Base-by-base conservation (phyloP, 345 rosid species). In the Euphorbia pulcherrima region DNA sequence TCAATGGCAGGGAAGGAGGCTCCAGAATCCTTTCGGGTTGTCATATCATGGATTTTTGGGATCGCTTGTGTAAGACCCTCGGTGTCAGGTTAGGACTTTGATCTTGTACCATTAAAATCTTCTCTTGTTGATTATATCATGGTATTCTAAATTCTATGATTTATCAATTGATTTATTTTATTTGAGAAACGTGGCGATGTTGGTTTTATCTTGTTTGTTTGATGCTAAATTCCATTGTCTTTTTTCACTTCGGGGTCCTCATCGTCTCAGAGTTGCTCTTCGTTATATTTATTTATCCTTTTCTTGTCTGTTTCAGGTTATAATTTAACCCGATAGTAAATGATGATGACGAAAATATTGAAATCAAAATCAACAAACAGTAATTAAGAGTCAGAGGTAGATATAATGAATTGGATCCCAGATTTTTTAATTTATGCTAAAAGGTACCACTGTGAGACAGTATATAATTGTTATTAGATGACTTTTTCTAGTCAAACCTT, bases 1-100 rank as follows among this genome's bases (percentile, higher is more conserved):
- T 88, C 69, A 88, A 88, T 73, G 90, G 88, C 60, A 80, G 81
- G 64, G 90, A 88, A 78, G 90, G 93, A 59, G 93, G 90, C 50
- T 88, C 93, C 7, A 75, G 77, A 75, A 48, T 86, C 28, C 88
- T 88, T 60, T 84, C 87, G 9, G 93, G 90, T 67, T 72, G 81
- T 62, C 83, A 81, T 58, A 86, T 84, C 39, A 88, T 86, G 87
- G 80, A 83, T 75, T 88, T 88, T 67, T 88, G 90, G 93, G 90
- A 88, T 73, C 86, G 90, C 13, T 68, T 88, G 33, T 86, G 90
- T 73, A 81, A 70, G 56, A 53, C 65, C 44, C 93, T 88, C 67
- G 79, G 74, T 29, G 90, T 83, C 77, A 84, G 93, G 92, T 87
- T 53, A 60, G 63, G 28, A 50, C 59, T 59, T 14, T 14, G 4